Base-by-base conservation (phyloP, 2,329 filamentous ascomycete species). In the Stachybotrys echinatus region DNA sequence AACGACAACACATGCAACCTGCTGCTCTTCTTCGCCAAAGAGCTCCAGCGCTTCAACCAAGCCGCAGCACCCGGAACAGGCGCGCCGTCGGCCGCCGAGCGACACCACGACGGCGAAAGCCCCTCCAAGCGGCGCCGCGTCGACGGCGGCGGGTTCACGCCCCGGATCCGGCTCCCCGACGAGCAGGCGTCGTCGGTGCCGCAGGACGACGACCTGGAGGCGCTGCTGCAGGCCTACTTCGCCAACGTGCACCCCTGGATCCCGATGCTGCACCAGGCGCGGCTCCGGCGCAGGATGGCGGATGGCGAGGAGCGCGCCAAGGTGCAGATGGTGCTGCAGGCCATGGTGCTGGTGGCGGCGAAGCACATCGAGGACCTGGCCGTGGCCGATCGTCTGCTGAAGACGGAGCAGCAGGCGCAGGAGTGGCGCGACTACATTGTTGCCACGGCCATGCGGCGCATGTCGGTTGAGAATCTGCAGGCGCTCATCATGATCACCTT, bases 231-330 rank as follows among this genome's bases (percentile, higher is more conserved):
- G n/a, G 58, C 64, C 5, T 70, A 71, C 50, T 71, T 71, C 49
- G 52, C 52, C 7, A 53, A 60, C 12, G 60, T 71, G 2, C 69
- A 72, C 40, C 69, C 69, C 0, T 72, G 68, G 64, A 68, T 68
- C n/a, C 68, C 66, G 0, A 65, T 70, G 40, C 48, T 70, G 6
- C 66, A 70, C 48, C 59, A 68, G 48, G 55, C 48, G n/a, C 52
- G 61, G 2, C 61, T 67, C 21, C 59, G 60, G 1, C 47, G 48
- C 12, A 57, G 62, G 2, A 46, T 68, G 3, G 18, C 47, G 5
- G 52, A 64, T 21, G 48, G 57, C 7, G 18, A 31, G 1, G 56
- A 65, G 10, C 54, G 55, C 6, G 45, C 49, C 1, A 59, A 57
- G 14, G 49, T 72, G 17, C 51, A 55, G 3, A 58, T 66, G 2